phyloP scores from a whole-genome alignment of 306 rosid genomes.

The Crataegus laevigata region DNA sequence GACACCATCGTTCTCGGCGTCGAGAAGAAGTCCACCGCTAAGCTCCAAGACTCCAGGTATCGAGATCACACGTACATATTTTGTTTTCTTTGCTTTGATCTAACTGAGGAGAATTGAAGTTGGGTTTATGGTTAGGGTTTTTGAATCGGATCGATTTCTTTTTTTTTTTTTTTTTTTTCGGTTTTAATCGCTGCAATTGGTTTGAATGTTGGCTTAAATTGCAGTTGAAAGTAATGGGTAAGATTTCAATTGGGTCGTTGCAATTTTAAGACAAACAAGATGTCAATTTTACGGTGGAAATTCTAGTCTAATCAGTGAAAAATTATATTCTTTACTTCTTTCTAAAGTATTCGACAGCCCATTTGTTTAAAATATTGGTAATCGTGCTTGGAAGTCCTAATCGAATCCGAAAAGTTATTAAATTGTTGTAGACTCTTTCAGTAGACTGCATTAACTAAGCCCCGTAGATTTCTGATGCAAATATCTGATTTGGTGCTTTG shows the following conservation, averaged over 20 bases:
- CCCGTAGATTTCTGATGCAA: not conserved
- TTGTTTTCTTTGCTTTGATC: not conserved
- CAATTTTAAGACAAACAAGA: not conserved
- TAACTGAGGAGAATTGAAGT: not conserved
- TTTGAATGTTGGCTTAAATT: not conserved
- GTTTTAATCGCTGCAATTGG: not conserved
- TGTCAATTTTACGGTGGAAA: not conserved
- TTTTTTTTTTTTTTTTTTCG: not conserved
- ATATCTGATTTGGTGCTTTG: not conserved
- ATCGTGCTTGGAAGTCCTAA: not conserved
- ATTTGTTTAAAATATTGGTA: not conserved
- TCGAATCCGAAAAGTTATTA: not conserved
- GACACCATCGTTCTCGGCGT: slow-evolving; percentile 97
- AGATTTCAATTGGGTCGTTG: not conserved
- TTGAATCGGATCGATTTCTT: not conserved
- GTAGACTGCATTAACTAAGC: not conserved
- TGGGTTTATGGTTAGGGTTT: slow-evolving; percentile 17
- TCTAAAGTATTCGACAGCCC: not conserved
- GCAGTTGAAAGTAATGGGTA: not conserved
- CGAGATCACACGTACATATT: not conserved
- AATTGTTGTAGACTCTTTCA: not conserved
- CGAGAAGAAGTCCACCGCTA: slow-evolving; percentile 91
- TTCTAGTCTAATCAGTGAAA: not conserved
- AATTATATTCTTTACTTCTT: not conserved
- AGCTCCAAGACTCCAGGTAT: slow-evolving; percentile 90